Evolutionary conservation across 1,284 basidiomycete species (phyloP), one percentile per base, ranked within the genome.

Genomic region (Ganoderma sinense): DNA sequence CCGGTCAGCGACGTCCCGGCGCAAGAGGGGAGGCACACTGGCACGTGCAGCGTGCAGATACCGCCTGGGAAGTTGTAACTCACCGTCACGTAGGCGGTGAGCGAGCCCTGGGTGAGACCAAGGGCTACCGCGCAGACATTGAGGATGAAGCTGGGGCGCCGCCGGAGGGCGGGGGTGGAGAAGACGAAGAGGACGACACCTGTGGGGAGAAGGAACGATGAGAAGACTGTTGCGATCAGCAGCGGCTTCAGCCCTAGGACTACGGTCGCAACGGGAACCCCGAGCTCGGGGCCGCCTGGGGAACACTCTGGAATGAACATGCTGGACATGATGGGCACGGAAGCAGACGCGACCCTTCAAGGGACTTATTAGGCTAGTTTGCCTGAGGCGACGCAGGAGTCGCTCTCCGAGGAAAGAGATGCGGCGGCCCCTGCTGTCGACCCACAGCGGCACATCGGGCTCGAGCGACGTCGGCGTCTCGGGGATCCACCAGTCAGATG

Each of bases 101-200:
- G 31, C 3, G 66, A 33, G 20, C 69, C 72, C 40, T 62, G 53
- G 2, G 51, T 40, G 36, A 77, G 60, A 2, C 73, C 75, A 6
- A 76, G 64, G 36, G 64, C 13, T 63, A 78, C 62, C 10, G 76
- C 67, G 3, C 53, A 76, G 20, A 77, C 66, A 66, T 79, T 78
- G 23, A 76, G 67, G 8, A 79, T 66, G 68, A 79, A 80, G 4
- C 79, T 68, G 18, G 77, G 79, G 65, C 75, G 73, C 29, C 73
- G 66, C 31, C 76, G 59, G 20, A 75, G 62, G 6, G 56, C 18
- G 1, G 65, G 58, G 8, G 71, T 76, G 14, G 78, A 78, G 63
- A 76, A 75, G 45, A 77, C 75, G 31, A 77, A 71, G 7, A 79
- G 68, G 2, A 74, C 69, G 33, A 77, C 43, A 6, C 75, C 67